Evolutionary conservation across 2,329 filamentous ascomycete genomes (phyloP), one percentile per base, ranked within the genome.

Genomic region (Ambrosiella cleistominuta): DNA sequence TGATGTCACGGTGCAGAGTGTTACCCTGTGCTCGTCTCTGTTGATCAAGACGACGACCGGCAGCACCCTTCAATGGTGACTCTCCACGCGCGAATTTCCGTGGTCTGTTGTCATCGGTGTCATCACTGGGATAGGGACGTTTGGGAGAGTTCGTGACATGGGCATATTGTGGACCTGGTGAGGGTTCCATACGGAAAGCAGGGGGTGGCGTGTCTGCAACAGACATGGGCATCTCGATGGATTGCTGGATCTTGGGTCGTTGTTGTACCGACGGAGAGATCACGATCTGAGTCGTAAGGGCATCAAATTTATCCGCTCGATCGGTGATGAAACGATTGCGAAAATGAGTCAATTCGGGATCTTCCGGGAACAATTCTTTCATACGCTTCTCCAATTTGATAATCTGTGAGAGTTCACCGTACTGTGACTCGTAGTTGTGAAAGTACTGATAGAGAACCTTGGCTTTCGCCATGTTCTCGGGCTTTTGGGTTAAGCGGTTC

Each of bases 381-480:
- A 98, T 97, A 52, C 93, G 83, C 65, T 84, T 85, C 70, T 98
- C 94, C 13, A 98, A 76, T 67, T 94, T 93, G 63, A 83, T 81
- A 57, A 98, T 88, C 65, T 97, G 90, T 5, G 86, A 81, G 4
- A 97, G 77, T 67, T 98, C 93, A 58, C 94, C 93, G 66, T 90
- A 98, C 63, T 89, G 83, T 9, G 89, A 90, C 71, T 98, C 93
- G 67, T 95, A 95, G 64, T 90, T 85, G 70, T 98, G 91, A 68
- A 98, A 91, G 70, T 91, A 97, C 1, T 82, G 76, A 65, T 95
- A 95, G 0, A 98, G 79, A 0, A 86, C 80, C 68, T 93, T 94
- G 7, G 90, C 82, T 66, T 89, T 93, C 57, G 76, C 71, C 0
- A 84, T 72, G 9, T 81, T 80, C 63, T 89, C 86, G 0, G 86